A percentile compares a stretch with the other conserved stretches of the same genome.
These are phyloP conservation scores for Lactifluus rugatus DNA, from an alignment of 768 basidiomycete species.

Conservation along the genomic window DNA sequence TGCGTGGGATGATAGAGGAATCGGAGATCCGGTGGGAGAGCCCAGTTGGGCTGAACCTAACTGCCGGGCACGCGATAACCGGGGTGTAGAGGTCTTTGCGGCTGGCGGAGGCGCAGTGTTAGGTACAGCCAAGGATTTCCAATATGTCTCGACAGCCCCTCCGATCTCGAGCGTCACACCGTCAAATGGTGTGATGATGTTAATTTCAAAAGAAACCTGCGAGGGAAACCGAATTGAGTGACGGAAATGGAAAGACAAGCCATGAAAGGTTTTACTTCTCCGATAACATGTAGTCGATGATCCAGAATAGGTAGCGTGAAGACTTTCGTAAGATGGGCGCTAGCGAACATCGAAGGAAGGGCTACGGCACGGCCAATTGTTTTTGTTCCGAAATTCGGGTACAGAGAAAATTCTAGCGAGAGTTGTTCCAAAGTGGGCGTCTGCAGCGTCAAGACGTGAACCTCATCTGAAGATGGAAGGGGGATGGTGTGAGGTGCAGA, in stretches of 20 bases:
- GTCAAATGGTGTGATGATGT: conserved; percentile 79
- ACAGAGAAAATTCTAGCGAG: conserved; percentile 85
- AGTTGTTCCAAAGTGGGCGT: conserved; percentile 62
- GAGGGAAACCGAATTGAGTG: neutral
- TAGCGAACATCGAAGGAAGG: conserved; percentile 59
- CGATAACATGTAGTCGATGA: conserved; percentile 85
- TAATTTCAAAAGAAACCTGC: conserved; percentile 82
- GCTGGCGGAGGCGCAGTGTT: conserved; percentile 24
- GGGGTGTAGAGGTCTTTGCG: conserved; percentile 19
- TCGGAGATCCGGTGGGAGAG: conserved; percentile 60
- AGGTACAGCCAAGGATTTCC: conserved; percentile 75
- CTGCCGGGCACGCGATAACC: conserved; percentile 23
- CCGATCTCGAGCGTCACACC: conserved; percentile 91
- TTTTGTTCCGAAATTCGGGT: conserved; percentile 95
- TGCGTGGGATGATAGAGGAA: conserved; percentile 33
- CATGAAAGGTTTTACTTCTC: conserved; percentile 51
- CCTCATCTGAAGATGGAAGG: conserved; percentile 64
- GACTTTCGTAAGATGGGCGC: conserved; percentile 42
- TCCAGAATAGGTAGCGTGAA: conserved; percentile 79
- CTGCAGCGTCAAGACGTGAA: conserved; percentile 80
- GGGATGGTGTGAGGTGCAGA: conserved; percentile 87
- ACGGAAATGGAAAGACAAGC: neutral
- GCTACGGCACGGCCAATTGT: conserved; percentile 91
- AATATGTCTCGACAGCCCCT: conserved; percentile 94
- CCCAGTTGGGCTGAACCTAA: conserved; percentile 28